Conservation (phyloP, 148 eudicot species). For the Pharnaceum exiguum region DNA sequence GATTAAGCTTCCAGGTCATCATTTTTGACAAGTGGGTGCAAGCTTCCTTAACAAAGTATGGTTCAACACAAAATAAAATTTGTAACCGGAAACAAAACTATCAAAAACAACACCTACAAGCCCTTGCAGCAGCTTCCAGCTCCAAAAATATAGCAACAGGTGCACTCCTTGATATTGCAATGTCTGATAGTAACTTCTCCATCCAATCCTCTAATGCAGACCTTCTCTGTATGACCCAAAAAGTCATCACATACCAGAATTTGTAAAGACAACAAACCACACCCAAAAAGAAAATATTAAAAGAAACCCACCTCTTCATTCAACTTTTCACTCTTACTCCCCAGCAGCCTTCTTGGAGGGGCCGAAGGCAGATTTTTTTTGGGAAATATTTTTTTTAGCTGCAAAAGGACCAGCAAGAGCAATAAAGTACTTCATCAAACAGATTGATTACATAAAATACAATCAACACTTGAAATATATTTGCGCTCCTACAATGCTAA, state of each 20-base stretch:
- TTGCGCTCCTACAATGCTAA: slow-evolving; percentile 18
- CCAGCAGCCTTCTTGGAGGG: slow-evolving; percentile 78
- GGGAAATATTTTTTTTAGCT: slow-evolving; percentile 65
- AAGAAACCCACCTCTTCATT: slow-evolving; percentile 67
- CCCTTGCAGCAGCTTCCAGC: slow-evolving; percentile 93
- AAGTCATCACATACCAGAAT: slow-evolving; percentile 9
- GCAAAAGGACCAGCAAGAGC: slow-evolving; percentile 17
- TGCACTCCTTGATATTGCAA: slow-evolving; percentile 77
- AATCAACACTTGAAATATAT: background rate
- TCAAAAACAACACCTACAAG: slow-evolving; percentile 54
- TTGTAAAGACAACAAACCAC: too few relatives aligned
- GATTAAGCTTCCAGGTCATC: background rate
- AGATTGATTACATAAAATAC: background rate
- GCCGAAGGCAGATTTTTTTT: slow-evolving; percentile 63
- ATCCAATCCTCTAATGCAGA: slow-evolving; percentile 80
- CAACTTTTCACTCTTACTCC: slow-evolving; percentile 53
- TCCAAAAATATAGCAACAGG: slow-evolving; percentile 85
- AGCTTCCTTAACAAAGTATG: background rate
- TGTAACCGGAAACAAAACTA: background rate
- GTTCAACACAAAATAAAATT: background rate
- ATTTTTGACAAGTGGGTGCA: background rate
- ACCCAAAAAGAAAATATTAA: background rate
- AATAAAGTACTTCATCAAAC: background rate
- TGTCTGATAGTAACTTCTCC: slow-evolving; percentile 68
- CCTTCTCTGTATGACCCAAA: slow-evolving; percentile 58